Evolutionary conservation across 2,329 filamentous ascomycete genomes (phyloP), one percentile per base, ranked within the genome.

Genomic region (Colletotrichum truncatum): DNA sequence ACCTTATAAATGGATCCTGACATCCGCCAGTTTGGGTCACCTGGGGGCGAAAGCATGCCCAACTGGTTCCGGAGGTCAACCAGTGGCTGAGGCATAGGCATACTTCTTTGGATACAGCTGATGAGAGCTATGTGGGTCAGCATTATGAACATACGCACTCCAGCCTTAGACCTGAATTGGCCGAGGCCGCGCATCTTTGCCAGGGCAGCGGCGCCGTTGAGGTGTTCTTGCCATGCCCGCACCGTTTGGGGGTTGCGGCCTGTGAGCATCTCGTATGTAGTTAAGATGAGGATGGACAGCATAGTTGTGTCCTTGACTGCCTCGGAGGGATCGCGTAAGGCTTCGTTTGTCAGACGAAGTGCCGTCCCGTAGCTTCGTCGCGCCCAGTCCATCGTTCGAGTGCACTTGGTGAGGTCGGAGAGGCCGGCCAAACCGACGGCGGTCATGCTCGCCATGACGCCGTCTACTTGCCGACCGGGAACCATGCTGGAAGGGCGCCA

Each of bases 361-460:
- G 85, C 85, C 16, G 80, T 80, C 10, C 81, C 78, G 68, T 88
- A 87, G 69, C 81, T 83, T 66, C 82, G 80, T 6, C 80, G 80
- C 4, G 85, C 84, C 56, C 79, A 79, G 7, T 78, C 78, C 73
- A 85, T 79, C 5, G 83, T 77, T 16, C 80, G 75, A 5, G 74
- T 71, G 16, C 77, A 80, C 46, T 74, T 74, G 1, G 78, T 81
- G 49, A 83, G 74, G 69, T 84, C 81, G 9, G 84, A 82, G 49
- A 85, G 76, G 7, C 83, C 83, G 30, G 84, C 81, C 6, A 88
- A 75, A 12, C 85, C 85, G 6, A 87, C 85, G 5, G 85, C 85
- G 11, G 81, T 82, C 77, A 87, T 85, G 68, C 83, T 83, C 16
- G 84, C 80, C 23, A 85, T 78, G 21, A 85, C 80, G 10, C 81